Evolutionary conservation across 2,329 filamentous ascomycete species (phyloP).

Genomic region (Monosporascus ibericus): DNA sequence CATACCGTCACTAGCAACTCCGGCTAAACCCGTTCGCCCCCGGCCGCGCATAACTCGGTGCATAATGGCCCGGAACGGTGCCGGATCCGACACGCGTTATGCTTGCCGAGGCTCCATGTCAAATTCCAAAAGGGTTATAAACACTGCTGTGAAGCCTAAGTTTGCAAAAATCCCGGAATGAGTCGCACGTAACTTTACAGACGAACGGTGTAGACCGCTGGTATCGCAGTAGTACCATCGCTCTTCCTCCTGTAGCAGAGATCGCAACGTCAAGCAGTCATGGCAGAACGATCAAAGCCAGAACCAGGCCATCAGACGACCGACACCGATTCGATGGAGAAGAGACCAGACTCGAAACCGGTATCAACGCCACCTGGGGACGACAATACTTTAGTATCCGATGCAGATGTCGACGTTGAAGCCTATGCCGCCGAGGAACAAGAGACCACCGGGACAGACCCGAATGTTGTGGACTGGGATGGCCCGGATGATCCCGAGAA

Average conservation of each 20-base stretch:
- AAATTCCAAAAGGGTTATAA: no score
- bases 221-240: background rate
- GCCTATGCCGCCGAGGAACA: background rate
- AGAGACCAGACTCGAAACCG: background rate
- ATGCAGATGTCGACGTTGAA: background rate
- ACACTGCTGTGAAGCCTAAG: no score
- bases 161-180: background rate
- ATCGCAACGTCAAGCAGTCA: background rate
- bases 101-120: no score
- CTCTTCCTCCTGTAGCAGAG: background rate
- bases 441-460: conserved; percentile 27
- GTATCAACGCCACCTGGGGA: no score
- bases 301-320: background rate
- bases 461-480: conserved; percentile 55
- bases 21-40: no score
- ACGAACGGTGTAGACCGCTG: background rate
- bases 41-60: no score
- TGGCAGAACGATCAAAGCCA: background rate
- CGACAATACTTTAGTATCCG: background rate
- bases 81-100: no score
- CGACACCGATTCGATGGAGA: background rate
- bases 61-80: no score
- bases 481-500: conserved; percentile 50
- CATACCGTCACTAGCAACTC: no score
- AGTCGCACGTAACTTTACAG: background rate